Evolutionary conservation across 129 eudicot genomes (phyloP), one percentile per base, ranked within the genome.

Genomic region (Escallonia rubra): DNA sequence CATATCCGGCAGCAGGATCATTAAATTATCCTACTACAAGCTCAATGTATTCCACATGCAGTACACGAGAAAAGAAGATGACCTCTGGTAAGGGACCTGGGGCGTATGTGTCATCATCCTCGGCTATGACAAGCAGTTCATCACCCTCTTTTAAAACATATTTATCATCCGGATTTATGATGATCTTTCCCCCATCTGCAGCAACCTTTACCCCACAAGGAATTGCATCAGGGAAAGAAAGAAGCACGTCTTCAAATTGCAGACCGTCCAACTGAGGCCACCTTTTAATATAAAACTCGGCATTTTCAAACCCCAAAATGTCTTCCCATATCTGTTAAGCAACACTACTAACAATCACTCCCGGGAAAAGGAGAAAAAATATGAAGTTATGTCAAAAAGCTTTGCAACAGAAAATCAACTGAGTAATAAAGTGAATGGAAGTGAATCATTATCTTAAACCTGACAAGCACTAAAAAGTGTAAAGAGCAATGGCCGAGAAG

Each of bases 71-170:
- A 55, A 70, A 70, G 54, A 74, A 5, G 49, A 61, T 73, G 61
- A 93, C 96, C 95, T 89, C 85, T 53, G 95, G 97, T 41, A 85
- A 74, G 65, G 96, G 76, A 63, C 84, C 86, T 14, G 99, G 99
- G 65, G 90, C 81, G 83, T 94, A 94, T n/a, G 99, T 89, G 72
- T 94, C 99, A 81, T 94, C 99, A 63, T 94, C 99, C 80, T 94
- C 99, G 40, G 99, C 99, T 64, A 94, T 89, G 60, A 94, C 99
- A 80, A 89, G 96, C 57, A 94, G 75, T 69, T 94, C 97, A 71
- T 94, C 99, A 57, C 96, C 97, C 61, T 86, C 87, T 77, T 77
- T 81, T 63, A 94, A 67, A 23, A 89, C 78, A 85, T 94, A 94
- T 13, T 74, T 84, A 71, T 89, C 96, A 59, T 85, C 88, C 34